Percentiles rank a stretch among this genome's conserved stretches.
Evolutionary conservation across 2,329 filamentous ascomycete genomes (phyloP).

Genomic region (Chaetothyriales sp.): DNA sequence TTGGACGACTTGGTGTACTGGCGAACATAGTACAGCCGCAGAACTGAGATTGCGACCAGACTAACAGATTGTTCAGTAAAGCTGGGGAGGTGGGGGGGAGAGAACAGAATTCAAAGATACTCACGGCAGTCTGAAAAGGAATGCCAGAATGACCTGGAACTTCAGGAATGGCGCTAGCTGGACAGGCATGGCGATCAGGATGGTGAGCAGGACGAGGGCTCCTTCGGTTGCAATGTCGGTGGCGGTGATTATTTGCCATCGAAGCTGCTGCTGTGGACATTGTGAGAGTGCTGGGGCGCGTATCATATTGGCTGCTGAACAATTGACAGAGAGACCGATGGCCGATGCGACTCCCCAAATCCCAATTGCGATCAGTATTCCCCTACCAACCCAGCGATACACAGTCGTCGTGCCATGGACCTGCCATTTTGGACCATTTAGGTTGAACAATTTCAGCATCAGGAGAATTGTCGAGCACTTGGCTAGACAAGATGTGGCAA

Average conservation of each 20-base stretch:
- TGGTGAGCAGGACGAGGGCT: slow-evolving; percentile 13
- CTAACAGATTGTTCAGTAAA: slow-evolving; percentile 9
- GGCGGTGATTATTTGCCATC: slow-evolving; percentile 26
- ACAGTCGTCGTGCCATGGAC: slow-evolving; percentile 8
- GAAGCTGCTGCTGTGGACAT: slow-evolving; percentile 12
- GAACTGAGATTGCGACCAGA: slow-evolving; percentile 21
- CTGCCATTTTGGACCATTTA: slow-evolving; percentile 8
- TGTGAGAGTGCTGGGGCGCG: slow-evolving; percentile 1
- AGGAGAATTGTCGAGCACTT: slow-evolving; percentile 20
- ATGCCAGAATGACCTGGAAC: slow-evolving; percentile 22
- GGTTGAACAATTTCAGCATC: slow-evolving; percentile 18
- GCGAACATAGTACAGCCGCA: slow-evolving; percentile 23
- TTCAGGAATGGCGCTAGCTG: slow-evolving; percentile 14
- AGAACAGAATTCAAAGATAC: slow-evolving; percentile 2
- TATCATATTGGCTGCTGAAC: slow-evolving; percentile 5
- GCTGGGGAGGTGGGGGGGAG: too few species aligned
- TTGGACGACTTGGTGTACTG: slow-evolving; percentile 18
- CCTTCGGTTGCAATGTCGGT: slow-evolving; percentile 24
- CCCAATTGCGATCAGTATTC: slow-evolving; percentile 6
- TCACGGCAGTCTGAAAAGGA: slow-evolving; percentile 24
- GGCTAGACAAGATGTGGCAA: slow-evolving; percentile 17
- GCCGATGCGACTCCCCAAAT: slow-evolving; percentile 17
- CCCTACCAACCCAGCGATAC: slow-evolving; percentile 12
- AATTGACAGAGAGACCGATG: slow-evolving; percentile 12
- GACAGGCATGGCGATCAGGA: slow-evolving; percentile 17